Percentiles rank a stretch among this genome's conserved stretches.
Conservation (phyloP, 164 flowering plant species). For the Annona squamosa region DNA sequence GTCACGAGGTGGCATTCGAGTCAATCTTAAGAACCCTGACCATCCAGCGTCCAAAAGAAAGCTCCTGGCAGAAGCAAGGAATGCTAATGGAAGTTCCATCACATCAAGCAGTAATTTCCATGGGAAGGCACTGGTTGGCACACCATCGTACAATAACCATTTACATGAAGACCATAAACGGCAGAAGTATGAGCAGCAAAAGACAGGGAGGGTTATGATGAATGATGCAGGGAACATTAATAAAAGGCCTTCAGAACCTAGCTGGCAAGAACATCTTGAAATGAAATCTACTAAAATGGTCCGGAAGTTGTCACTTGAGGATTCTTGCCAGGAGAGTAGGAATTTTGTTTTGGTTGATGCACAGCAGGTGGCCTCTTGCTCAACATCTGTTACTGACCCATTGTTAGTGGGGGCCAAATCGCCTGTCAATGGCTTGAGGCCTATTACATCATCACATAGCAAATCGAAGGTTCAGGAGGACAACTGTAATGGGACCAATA, state of each 20-base stretch:
- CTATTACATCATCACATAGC: conserved; percentile 18
- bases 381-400: conserved; percentile 11
- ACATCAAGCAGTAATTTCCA: conserved; percentile 7
- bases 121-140: conserved; percentile 8
- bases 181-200: conserved; percentile 11
- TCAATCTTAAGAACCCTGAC: conserved; percentile 10
- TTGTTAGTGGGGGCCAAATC: conserved; percentile 10
- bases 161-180: conserved; percentile 5
- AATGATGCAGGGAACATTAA: not conserved
- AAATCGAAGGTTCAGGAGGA: conserved; percentile 11
- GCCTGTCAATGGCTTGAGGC: conserved; percentile 11
- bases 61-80: conserved; percentile 12
- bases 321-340: not conserved
- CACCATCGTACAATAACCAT: conserved; percentile 11
- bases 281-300: conserved; percentile 9
- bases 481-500: conserved; percentile 13
- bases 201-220: conserved; percentile 4
- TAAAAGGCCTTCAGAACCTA: conserved; percentile 6
- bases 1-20: conserved; percentile 5
- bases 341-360: conserved; percentile 2
- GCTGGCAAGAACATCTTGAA: conserved; percentile 9
- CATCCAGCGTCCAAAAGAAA: conserved; percentile 6
- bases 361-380: conserved; percentile 9
- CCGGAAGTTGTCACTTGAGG: conserved; percentile 4
- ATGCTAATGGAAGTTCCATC: conserved; percentile 4